Evolutionary conservation across 2,329 filamentous ascomycete genomes (phyloP).

Genomic region (Fusarium mangiferae): DNA sequence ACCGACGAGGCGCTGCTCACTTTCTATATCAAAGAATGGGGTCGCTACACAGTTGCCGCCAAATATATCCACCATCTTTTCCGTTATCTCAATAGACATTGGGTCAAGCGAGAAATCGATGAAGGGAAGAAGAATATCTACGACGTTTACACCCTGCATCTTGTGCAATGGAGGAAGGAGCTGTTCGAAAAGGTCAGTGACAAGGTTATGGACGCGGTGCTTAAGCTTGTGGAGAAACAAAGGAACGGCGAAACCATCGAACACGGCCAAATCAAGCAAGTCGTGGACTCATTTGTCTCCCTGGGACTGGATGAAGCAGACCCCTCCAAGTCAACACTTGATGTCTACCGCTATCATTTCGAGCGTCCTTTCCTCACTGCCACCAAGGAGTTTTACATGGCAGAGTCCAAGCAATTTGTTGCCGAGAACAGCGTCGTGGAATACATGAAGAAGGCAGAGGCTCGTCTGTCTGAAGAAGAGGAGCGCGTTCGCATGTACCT

Average conservation of each 20-base stretch:
- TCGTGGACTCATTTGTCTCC: conserved; percentile 96
- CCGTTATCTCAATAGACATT: conserved; percentile 94
- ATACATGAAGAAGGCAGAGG: conserved; percentile 99
- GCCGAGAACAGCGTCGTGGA: conserved; percentile 98
- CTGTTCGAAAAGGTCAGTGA: conserved; percentile 85
- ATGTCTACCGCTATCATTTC: conserved; percentile 93
- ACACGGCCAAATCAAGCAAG: conserved; percentile 94
- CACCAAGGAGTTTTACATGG: conserved; percentile 86
- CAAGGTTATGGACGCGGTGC: conserved; percentile 93
- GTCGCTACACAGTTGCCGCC: conserved; percentile 91
- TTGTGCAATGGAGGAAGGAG: conserved; percentile 94
- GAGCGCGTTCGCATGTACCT: conserved; percentile 92
- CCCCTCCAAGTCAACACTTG: conserved; percentile 90
- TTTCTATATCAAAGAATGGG: conserved; percentile 98
- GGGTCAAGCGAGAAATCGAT: conserved; percentile 99
- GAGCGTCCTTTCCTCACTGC: conserved; percentile 90
- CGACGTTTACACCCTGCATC: conserved; percentile 95
- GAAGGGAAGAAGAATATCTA: conserved; percentile 99
- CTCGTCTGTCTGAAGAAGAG: conserved; percentile 89
- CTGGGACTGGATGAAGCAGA: conserved; percentile 94
- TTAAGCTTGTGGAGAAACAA: conserved; percentile 97
- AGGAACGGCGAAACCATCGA: conserved; percentile 98
- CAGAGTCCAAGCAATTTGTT: conserved; percentile 93
- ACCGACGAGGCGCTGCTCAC: conserved; percentile 88
- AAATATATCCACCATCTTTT: conserved; percentile 99